Conservation (phyloP, 345 rosid genomes). For the Salix dunnii region DNA sequence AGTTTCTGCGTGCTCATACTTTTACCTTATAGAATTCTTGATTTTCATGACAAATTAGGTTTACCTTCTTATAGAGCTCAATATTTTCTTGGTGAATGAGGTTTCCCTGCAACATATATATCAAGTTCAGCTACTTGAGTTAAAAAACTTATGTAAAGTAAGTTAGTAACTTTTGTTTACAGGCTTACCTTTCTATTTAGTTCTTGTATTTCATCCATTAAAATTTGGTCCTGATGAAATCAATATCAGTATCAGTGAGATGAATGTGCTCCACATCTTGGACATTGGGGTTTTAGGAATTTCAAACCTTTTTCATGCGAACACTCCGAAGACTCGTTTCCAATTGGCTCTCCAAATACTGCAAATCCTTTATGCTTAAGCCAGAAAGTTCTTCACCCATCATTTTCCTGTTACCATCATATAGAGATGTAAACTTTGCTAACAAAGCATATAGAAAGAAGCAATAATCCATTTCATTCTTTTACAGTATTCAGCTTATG, state of each 20-base stretch:
- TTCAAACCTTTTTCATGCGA: constrained; percentile 56
- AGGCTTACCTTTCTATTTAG: constrained; percentile 48
- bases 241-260: constrained; percentile 11
- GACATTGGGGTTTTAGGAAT: constrained; percentile 5
- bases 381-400: constrained; percentile 79
- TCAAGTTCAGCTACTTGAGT: constrained; percentile 21
- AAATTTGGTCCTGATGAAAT: constrained; percentile 49
- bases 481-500: not conserved
- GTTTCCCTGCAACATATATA: constrained; percentile 43
- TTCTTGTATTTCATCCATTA: constrained; percentile 62
- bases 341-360: constrained; percentile 52
- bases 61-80: constrained; percentile 71
- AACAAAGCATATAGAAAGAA: not conserved
- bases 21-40: constrained; percentile 37
- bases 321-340: constrained; percentile 55
- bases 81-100: constrained; percentile 60
- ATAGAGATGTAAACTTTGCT: constrained; percentile 10
- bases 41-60: constrained; percentile 45
- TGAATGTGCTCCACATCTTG: constrained; percentile 10
- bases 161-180: constrained; percentile 2
- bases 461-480: not conserved
- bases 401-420: constrained; percentile 52
- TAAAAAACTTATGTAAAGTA: constrained; percentile 5
- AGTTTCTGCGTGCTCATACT: constrained; percentile 12
- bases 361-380: constrained; percentile 45